These are phyloP conservation scores for Anthracocystis setariae DNA, from an alignment of 1,284 basidiomycete genomes.

Conservation along the genomic window DNA sequence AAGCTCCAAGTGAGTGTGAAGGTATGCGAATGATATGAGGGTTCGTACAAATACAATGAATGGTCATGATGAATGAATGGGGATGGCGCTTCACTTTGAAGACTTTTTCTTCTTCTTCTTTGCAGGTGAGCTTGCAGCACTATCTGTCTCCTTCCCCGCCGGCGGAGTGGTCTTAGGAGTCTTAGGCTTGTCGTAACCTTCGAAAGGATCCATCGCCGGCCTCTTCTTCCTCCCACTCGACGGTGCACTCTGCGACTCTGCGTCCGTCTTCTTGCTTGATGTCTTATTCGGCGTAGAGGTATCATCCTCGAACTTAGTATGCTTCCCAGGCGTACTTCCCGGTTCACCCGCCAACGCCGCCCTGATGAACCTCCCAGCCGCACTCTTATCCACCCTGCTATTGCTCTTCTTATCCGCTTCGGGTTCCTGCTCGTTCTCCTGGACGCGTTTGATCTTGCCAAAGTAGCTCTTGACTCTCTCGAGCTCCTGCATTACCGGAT, in stretches of 20 bases:
- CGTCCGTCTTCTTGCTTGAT: conserved; percentile 1
- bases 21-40: conserved; percentile 16
- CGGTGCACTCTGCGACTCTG: conserved; percentile 9
- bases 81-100: conserved; percentile 10
- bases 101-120: conserved; percentile 42
- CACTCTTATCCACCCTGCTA: conserved; percentile 39
- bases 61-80: neutral
- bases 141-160: conserved; percentile 13
- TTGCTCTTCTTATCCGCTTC: neutral
- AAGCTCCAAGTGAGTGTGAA: too few relatives aligned
- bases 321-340: conserved; percentile 16
- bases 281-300: conserved; percentile 5
- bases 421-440: conserved; percentile 30
- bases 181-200: conserved; percentile 47
- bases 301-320: conserved; percentile 44
- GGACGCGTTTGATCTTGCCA: conserved; percentile 50
- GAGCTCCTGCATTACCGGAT: conserved; percentile 54
- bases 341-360: conserved; percentile 37
- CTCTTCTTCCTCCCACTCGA: conserved; percentile 39
- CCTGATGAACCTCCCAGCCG: conserved; percentile 48
- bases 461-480: conserved; percentile 59
- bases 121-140: conserved; percentile 12
- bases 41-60: conserved; percentile 30
- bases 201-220: conserved; percentile 44
- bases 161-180: conserved; percentile 20